Evolutionary conservation across 495 filamentous ascomycete genomes (phyloP), one percentile per base, ranked within the genome.

Genomic region (Lentithecium fluviatile): DNA sequence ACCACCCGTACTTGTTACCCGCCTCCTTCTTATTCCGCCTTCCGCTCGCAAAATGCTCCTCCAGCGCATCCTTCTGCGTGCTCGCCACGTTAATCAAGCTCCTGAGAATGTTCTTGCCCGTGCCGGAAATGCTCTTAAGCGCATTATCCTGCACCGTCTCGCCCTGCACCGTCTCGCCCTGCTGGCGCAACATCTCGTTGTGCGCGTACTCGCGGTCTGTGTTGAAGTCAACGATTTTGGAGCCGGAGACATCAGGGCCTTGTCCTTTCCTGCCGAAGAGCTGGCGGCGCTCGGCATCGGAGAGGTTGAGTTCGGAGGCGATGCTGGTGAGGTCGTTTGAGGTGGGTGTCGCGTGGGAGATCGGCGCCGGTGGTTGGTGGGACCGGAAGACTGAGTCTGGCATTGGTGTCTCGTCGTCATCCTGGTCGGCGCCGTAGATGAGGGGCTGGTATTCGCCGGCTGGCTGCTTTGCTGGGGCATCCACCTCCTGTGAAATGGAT

Each of bases 31-130:
- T 83, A 69, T 89, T 91, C 68, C 81, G 82, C 69, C 79, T 80
- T n/a, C 86, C 89, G 58, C 80, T 74, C 4, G 89, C 89, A 77
- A 95, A 97, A 69, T 85, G 88, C 71, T 97, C 91, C 72, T 96
- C 90, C 69, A 97, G 74, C 6, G 89, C 89, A 5, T 89, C 87
- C 72, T 84, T 85, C 76, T 97, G 90, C 54, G 74, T 85, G 64
- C 80, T 85, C 17, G 86, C 91, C 58, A 85, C 86, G 74, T 83
- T 90, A 65, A 97, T 87, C 71, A 97, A 77, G 75, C 95, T 90
- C 67, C 88, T 85, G 69, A 97, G 78, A 48, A 82, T 90, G 72
- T 95, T 90, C 75, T 96, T 95, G 48, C 90, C 91, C 0, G 90
- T 85, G 12, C 65, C 65, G n/a, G 87, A 85, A 69, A 97, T 89